Evolutionary conservation across 2,329 filamentous ascomycete species (phyloP).

Genomic region (Trichoderma atroviride): DNA sequence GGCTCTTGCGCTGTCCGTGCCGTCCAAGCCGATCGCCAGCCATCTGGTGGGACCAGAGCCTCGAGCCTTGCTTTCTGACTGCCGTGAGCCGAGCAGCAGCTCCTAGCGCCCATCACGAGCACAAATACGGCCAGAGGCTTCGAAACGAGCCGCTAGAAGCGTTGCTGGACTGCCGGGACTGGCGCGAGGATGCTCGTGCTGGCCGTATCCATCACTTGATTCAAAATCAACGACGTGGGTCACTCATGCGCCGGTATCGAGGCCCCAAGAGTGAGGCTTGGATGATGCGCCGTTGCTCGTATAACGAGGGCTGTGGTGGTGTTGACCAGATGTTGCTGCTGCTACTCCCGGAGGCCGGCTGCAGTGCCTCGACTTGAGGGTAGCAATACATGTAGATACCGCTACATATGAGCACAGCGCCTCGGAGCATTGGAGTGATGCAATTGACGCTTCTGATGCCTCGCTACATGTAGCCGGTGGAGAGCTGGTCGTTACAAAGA

Average conservation of each 20-base stretch:
- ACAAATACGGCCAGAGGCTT: background rate
- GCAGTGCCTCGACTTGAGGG: too few species aligned
- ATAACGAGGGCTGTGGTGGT: too few species aligned
- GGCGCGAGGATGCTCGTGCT: background rate
- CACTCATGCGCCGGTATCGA: too few species aligned
- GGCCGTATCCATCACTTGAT: too few species aligned
- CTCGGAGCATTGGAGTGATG: background rate
- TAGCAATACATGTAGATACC: background rate
- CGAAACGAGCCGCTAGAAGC: slow-evolving; percentile 19
- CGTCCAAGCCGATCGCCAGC: slow-evolving; percentile 26
- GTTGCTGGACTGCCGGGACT: background rate
- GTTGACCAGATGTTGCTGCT: too few species aligned
- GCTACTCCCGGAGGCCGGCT: too few species aligned
- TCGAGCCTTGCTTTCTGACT: slow-evolving; percentile 11
- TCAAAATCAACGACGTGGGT: background rate
- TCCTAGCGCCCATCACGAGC: background rate
- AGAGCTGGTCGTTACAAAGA: background rate
- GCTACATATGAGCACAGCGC: background rate
- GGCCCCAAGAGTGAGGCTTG: too few species aligned
- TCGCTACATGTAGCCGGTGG: slow-evolving; percentile 4
- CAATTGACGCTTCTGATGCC: background rate
- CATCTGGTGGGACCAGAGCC: slow-evolving; percentile 12
- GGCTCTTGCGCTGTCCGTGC: slow-evolving; percentile 10
- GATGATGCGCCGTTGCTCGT: too few species aligned
- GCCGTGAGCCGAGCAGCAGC: slow-evolving; percentile 25